Conservation (phyloP, 2,329 filamentous ascomycete species). For the Aspergillus udagawae region DNA sequence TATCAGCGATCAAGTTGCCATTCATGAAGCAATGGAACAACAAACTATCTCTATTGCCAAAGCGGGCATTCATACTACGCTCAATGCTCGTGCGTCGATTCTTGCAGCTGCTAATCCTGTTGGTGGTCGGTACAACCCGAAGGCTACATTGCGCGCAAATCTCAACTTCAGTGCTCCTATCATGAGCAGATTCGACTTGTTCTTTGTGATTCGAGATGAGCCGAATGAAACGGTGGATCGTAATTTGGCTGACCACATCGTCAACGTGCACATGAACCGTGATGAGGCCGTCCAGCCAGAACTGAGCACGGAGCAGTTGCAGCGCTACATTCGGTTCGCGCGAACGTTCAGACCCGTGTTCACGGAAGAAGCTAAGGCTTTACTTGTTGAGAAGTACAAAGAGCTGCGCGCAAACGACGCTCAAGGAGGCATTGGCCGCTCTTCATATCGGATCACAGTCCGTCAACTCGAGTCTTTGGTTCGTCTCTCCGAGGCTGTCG, state of each 20-base stretch:
- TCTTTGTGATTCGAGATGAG: constrained; percentile 96
- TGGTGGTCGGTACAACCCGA: constrained; percentile 90
- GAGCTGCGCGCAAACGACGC: constrained; percentile 90
- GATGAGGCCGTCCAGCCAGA: constrained; percentile 90
- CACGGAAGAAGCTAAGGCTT: constrained; percentile 76
- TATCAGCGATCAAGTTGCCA: constrained; percentile 91
- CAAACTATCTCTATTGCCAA: constrained; percentile 99
- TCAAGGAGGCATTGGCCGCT: constrained; percentile 87
- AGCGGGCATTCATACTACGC: constrained; percentile 93
- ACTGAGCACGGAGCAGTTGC: constrained; percentile 92
- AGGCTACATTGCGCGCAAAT: constrained; percentile 86
- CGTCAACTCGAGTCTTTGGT: constrained; percentile 95
- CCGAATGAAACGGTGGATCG: constrained; percentile 90
- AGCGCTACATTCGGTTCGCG: constrained; percentile 95
- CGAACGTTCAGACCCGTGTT: constrained; percentile 92
- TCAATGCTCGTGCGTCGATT: constrained; percentile 93
- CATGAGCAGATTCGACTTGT: constrained; percentile 98
- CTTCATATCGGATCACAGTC: constrained; percentile 96
- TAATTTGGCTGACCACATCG: constrained; percentile 90
- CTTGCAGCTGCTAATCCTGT: constrained; percentile 95
- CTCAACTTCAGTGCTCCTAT: constrained; percentile 99
- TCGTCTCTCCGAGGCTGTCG: constrained; percentile 92
- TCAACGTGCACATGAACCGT: constrained; percentile 85
- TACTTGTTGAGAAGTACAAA: constrained; percentile 91
- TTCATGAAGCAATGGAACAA: constrained; percentile 99